Percentiles rank a stretch among this genome's conserved stretches.
Conservation (phyloP, 2,329 filamentous ascomycete genomes). For the Aaosphaeria pasadenensis region DNA sequence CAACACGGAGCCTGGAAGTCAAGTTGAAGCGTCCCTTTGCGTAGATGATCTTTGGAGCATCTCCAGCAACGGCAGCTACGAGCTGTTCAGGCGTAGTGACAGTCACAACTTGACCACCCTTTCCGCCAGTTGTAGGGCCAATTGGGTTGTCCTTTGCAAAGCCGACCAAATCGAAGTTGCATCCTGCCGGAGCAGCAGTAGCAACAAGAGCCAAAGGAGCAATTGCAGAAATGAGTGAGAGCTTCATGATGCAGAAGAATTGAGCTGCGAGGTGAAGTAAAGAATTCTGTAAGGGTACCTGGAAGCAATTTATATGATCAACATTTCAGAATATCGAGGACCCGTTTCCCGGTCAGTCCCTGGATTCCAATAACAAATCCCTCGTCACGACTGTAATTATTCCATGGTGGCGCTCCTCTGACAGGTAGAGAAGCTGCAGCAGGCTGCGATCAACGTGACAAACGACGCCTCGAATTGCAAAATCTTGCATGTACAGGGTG, state of each 20-base stretch:
- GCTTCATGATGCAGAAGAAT: slow-evolving; percentile 16
- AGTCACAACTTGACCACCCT: slow-evolving; percentile 23
- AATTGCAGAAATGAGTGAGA: slow-evolving; percentile 17
- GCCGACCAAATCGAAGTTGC: slow-evolving; percentile 27
- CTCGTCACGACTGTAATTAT: no score
- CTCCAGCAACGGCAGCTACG: slow-evolving; percentile 22
- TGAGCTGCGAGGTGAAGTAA: no score
- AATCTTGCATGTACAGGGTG: no score
- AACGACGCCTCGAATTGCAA: no score
- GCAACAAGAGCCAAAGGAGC: slow-evolving; percentile 12
- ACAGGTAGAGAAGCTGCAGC: no score
- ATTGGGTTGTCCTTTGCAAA: slow-evolving; percentile 34
- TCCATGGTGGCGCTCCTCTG: no score
- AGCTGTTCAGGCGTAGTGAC: slow-evolving; percentile 26
- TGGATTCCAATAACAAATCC: no score
- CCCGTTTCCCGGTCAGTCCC: no score
- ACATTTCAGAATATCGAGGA: no score
- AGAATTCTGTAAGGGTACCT: no score
- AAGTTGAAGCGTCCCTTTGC: slow-evolving; percentile 44
- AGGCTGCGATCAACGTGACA: no score
- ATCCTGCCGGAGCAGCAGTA: slow-evolving; percentile 14
- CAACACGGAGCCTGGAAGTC: slow-evolving; percentile 42
- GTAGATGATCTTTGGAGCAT: slow-evolving; percentile 38
- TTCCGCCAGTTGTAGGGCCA: slow-evolving; percentile 30
- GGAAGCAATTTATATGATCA: no score